These are phyloP conservation scores for Amanita thiersii DNA, from an alignment of 768 basidiomycete species.

Conservation along the genomic window DNA sequence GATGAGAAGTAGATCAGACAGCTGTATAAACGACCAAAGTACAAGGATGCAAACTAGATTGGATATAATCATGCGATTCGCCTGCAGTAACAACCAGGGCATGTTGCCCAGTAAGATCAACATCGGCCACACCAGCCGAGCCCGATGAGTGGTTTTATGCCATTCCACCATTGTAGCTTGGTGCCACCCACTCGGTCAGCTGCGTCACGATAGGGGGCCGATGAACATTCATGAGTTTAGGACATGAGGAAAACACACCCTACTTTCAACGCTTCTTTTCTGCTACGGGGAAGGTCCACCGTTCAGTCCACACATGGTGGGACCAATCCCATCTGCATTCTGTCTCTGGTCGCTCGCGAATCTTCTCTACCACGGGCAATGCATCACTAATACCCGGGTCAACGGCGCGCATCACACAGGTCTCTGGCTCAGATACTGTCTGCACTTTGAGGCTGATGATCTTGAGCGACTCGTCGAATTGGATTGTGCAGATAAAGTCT, in stretches of 20 bases:
- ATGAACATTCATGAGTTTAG: no score
- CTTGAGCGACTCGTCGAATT: slow-evolving; percentile 34
- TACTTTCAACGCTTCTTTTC: background rate
- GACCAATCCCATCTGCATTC: background rate
- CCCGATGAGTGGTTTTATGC: no score
- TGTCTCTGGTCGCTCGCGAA: no score
- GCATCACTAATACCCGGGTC: slow-evolving; percentile 15
- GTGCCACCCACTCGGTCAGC: no score
- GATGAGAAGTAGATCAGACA: no score
- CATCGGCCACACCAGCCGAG: background rate
- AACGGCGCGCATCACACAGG: slow-evolving; percentile 40
- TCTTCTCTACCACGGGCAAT: background rate
- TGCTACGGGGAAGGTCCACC: background rate
- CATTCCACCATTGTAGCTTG: no score
- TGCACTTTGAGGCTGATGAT: slow-evolving; percentile 31
- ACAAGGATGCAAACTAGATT: no score
- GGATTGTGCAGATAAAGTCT: slow-evolving; percentile 36
- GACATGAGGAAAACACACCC: no score
- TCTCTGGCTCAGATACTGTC: slow-evolving; percentile 29
- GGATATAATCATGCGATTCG: background rate
- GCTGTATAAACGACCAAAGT: no score
- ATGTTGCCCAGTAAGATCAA: background rate
- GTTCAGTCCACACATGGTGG: background rate
- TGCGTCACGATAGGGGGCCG: no score
- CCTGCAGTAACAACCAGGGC: background rate